These are phyloP conservation scores for Angophora floribunda DNA, from an alignment of 345 rosid genomes.

Conservation along the genomic window DNA sequence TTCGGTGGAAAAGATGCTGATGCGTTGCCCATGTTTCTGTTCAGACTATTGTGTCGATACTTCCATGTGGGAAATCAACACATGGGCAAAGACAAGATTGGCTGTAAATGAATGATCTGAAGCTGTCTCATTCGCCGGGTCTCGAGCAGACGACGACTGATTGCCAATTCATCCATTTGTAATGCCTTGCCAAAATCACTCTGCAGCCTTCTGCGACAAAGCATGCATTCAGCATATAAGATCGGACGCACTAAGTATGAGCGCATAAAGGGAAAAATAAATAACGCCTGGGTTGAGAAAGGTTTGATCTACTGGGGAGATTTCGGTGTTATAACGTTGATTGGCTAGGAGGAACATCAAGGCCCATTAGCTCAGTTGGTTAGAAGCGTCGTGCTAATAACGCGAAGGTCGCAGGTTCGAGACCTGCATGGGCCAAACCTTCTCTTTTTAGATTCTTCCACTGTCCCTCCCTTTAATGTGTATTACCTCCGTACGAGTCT, in stretches of 20 bases:
- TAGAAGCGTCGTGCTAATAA: slow-evolving; percentile 97
- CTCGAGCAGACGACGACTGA: too few species aligned
- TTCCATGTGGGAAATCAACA: background rate
- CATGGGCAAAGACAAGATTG: background rate
- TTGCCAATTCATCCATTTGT: background rate
- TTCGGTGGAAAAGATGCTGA: background rate
- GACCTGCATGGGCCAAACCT: slow-evolving; percentile 37
- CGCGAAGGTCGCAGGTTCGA: slow-evolving; percentile 80
- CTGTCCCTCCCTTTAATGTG: background rate
- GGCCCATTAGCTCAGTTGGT: slow-evolving; percentile 52
- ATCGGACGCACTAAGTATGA: background rate
- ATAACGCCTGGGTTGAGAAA: too few species aligned
- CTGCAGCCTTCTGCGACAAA: background rate
- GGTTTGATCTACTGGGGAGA: too few species aligned
- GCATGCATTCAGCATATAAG: background rate
- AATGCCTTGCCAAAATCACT: background rate
- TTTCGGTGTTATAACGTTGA: accelerated
- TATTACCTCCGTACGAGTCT: background rate
- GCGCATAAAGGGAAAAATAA: background rate
- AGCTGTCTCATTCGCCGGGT: background rate
- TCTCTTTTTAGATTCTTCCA: background rate
- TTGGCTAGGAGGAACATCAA: accelerated
- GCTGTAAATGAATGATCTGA: background rate
- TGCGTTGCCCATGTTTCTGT: background rate
- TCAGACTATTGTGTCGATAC: background rate